These are phyloP conservation scores for Coelastrella sp. DNA, from an alignment of 139 green algal genomes.

Conservation along the genomic window DNA sequence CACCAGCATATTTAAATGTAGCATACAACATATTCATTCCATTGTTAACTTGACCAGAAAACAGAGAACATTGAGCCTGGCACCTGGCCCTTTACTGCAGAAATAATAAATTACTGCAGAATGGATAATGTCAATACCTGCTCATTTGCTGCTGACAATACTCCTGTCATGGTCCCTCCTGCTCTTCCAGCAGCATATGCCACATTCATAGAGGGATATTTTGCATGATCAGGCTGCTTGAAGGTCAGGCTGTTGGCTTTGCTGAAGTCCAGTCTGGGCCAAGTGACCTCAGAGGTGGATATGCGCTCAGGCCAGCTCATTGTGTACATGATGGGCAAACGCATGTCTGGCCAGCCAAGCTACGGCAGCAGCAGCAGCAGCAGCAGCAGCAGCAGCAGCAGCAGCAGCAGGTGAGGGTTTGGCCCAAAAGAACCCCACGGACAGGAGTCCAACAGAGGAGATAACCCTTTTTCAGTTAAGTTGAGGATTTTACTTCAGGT, in stretches of 20 bases:
- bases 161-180: slow-evolving; percentile 98
- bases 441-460: no score
- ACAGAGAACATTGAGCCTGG: no score
- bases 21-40: no score
- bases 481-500: no score
- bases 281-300: slow-evolving; percentile 77
- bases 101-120: no score
- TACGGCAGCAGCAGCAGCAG: slow-evolving; percentile 51
- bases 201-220: slow-evolving; percentile 97
- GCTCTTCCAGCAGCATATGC: slow-evolving; percentile 94
- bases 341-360: slow-evolving; percentile 99
- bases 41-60: no score
- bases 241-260: slow-evolving; percentile 96
- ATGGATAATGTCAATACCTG: slow-evolving; percentile 61
- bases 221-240: slow-evolving; percentile 87
- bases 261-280: slow-evolving; percentile 93
- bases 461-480: no score
- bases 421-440: no score
- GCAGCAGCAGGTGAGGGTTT: no score
- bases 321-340: slow-evolving; percentile 99
- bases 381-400: background rate
- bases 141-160: slow-evolving; percentile 98
- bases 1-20: no score
- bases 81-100: no score
- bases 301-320: slow-evolving; percentile 97